A percentile compares a stretch with the other conserved stretches of the same genome.
These are phyloP conservation scores for Eimeria maxima DNA, from an alignment of 169 alveolate species.

Conservation along the genomic window DNA sequence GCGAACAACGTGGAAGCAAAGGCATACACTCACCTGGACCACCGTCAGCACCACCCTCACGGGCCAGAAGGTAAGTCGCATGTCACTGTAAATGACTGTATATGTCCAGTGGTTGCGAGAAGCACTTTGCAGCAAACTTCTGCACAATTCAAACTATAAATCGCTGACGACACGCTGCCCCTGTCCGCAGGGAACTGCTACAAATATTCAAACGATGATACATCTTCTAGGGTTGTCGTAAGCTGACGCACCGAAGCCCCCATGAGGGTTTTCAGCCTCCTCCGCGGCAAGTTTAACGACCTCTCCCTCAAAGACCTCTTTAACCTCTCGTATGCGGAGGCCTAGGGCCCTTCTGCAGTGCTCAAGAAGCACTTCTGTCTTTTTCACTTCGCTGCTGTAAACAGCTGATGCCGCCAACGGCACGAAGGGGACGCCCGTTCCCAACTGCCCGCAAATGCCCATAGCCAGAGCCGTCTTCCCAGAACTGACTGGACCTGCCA, in stretches of 20 bases:
- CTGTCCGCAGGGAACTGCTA: background rate
- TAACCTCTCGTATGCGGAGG: constrained; percentile 98
- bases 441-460: constrained; percentile 99
- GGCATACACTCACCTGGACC: too few relatives aligned
- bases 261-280: constrained; percentile 91
- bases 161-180: too few relatives aligned
- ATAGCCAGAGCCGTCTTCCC: constrained; percentile 99
- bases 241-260: constrained; percentile 87
- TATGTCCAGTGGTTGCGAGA: background rate
- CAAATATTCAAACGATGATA: background rate
- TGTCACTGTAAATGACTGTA: background rate
- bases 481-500: constrained; percentile 95
- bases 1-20: background rate
- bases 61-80: background rate
- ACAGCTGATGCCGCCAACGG: constrained; percentile 99
- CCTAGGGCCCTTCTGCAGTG: constrained; percentile 99
- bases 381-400: constrained; percentile 98
- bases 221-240: background rate
- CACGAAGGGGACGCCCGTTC: constrained; percentile 99
- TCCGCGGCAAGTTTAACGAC: constrained; percentile 97
- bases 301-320: constrained; percentile 99
- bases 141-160: too few relatives aligned
- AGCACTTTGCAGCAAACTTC: background rate
- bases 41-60: background rate
- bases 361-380: constrained; percentile 99